phyloP scores from a whole-genome alignment of 192 early-diverging fungal genomes.

The Rhizoclosmatium sp. region DNA sequence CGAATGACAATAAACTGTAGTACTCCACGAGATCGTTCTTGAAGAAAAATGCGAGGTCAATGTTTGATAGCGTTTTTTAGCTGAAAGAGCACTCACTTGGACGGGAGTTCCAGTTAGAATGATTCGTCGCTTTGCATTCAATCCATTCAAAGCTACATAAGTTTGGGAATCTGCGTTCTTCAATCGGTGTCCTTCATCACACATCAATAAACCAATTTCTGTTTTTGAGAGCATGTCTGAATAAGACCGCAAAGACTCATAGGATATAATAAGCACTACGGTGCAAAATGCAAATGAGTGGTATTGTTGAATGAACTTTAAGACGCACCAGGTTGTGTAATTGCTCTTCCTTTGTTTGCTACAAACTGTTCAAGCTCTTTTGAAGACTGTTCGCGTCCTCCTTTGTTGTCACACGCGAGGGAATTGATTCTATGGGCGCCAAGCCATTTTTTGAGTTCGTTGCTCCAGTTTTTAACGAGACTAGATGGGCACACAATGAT shows the following conservation, averaged over 20 bases:
- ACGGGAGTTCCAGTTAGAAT: slow-evolving; percentile 98
- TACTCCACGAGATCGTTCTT: slow-evolving; percentile 70
- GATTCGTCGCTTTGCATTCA: slow-evolving; percentile 90
- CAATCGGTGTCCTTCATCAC: slow-evolving; percentile 96
- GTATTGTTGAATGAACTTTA: not conserved
- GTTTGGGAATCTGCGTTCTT: slow-evolving; percentile 91
- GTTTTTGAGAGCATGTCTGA: slow-evolving; percentile 75
- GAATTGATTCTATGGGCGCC: slow-evolving; percentile 83
- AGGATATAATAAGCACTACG: slow-evolving; percentile 94
- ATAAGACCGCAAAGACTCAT: slow-evolving; percentile 92
- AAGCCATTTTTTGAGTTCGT: slow-evolving; percentile 96
- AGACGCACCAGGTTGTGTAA: slow-evolving; percentile 75
- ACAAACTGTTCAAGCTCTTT: slow-evolving; percentile 83
- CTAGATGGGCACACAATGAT: slow-evolving; percentile 96
- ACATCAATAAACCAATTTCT: slow-evolving; percentile 91
- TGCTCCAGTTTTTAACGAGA: slow-evolving; percentile 98
- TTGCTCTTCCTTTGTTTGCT: slow-evolving; percentile 80
- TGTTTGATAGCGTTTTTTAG: not conserved
- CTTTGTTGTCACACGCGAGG: slow-evolving; percentile 89
- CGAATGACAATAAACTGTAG: slow-evolving; percentile 93
- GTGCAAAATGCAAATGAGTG: not conserved
- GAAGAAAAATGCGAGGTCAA: slow-evolving; percentile 1
- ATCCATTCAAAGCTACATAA: slow-evolving; percentile 79
- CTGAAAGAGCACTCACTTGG: slow-evolving; percentile 47
- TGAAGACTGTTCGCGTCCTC: slow-evolving; percentile 83